These are phyloP conservation scores for Eutrema japonicum DNA, from an alignment of 345 rosid species.

Conservation along the genomic window DNA sequence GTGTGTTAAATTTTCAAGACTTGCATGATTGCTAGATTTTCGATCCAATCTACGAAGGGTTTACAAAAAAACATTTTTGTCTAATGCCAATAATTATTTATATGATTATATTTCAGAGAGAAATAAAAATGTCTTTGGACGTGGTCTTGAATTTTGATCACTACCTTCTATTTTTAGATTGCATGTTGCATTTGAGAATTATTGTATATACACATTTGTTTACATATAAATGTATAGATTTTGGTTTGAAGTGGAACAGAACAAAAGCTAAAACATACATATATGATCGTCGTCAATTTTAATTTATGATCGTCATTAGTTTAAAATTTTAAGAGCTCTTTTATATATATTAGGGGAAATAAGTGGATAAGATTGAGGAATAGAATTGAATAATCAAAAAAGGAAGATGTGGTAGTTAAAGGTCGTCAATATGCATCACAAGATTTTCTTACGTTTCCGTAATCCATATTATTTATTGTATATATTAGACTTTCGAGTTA, in stretches of 20 bases:
- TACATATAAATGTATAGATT: slow-evolving; percentile 10
- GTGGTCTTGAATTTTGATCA: slow-evolving; percentile 18
- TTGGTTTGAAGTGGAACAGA: slow-evolving; percentile 9
- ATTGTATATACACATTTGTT: slow-evolving; percentile 5
- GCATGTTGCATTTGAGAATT: slow-evolving; percentile 15
- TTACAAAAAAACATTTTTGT: background rate
- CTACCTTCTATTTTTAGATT: slow-evolving; percentile 16
- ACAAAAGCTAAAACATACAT: slow-evolving; percentile 31
- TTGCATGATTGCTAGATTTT: background rate
- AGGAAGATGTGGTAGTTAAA: slow-evolving; percentile 37
- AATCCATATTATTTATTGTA: slow-evolving; percentile 30
- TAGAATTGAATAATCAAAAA: slow-evolving; percentile 25
- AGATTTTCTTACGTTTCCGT: slow-evolving; percentile 41
- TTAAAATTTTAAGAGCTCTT: background rate
- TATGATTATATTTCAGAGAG: background rate
- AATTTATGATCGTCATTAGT: slow-evolving; percentile 19
- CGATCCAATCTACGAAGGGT: background rate
- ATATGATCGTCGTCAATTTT: slow-evolving; percentile 26
- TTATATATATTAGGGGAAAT: background rate
- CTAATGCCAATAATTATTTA: background rate
- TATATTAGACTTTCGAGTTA: background rate
- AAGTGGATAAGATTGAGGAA: slow-evolving; percentile 33
- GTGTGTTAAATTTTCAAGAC: background rate
- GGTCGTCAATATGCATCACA: slow-evolving; percentile 25
- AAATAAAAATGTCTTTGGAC: background rate